Percentiles rank a stretch among this genome's conserved stretches.
These are phyloP conservation scores for Pseudogymnoascus sp. DNA, from an alignment of 2,329 filamentous ascomycete species.

Conservation along the genomic window DNA sequence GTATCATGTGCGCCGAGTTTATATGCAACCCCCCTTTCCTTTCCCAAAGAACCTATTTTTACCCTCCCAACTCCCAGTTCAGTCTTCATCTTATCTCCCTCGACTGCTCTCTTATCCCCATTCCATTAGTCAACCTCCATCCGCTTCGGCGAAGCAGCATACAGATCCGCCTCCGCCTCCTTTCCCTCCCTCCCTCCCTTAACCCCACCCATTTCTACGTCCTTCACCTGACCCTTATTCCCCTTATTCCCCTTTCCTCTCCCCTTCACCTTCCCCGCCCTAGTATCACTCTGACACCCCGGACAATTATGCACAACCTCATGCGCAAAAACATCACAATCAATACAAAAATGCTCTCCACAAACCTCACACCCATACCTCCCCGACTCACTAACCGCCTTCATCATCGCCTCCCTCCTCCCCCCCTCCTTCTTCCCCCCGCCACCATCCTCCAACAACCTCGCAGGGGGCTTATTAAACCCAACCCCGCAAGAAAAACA, in stretches of 20 bases:
- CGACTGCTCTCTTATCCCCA: neutral
- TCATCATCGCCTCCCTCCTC: slow-evolving; percentile 29
- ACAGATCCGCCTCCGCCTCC: too few species aligned
- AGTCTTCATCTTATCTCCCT: neutral
- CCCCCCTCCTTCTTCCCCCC: slow-evolving; percentile 6
- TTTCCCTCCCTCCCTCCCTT: neutral
- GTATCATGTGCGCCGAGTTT: neutral
- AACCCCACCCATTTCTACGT: neutral
- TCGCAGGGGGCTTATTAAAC: slow-evolving; percentile 47
- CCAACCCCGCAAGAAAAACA: slow-evolving; percentile 71
- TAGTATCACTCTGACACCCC: slow-evolving; percentile 49
- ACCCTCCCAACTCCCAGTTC: neutral
- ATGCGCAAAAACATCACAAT: slow-evolving; percentile 93
- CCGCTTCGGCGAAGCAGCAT: too few species aligned
- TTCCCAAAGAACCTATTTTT: neutral
- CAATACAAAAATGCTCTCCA: slow-evolving; percentile 87
- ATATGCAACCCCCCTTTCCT: neutral
- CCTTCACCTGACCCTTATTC: neutral
- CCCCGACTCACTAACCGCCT: slow-evolving; percentile 73
- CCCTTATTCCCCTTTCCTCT: neutral
- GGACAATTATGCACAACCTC: slow-evolving; percentile 94
- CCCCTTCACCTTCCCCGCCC: slow-evolving; percentile 7
- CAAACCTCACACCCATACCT: slow-evolving; percentile 88
- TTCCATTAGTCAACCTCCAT: neutral
- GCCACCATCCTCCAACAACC: neutral